Evolutionary conservation across 2,329 filamentous ascomycete species (phyloP), one percentile per base, ranked within the genome.

Genomic region (Peltaster fructicola): DNA sequence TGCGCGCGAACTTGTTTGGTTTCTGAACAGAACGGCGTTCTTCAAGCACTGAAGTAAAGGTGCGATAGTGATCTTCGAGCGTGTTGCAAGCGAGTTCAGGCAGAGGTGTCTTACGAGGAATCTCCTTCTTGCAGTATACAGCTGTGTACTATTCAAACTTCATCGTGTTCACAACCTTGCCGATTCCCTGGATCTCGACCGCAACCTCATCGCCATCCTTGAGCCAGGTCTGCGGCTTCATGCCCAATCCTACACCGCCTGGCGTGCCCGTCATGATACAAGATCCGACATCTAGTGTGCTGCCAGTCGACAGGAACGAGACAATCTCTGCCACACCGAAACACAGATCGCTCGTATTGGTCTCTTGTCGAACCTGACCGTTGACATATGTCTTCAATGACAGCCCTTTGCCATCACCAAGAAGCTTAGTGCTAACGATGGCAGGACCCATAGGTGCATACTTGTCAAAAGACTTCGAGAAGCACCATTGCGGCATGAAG

Each of bases 401-500:
- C 20, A 68, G 43, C 9, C 41, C 36, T 2, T 38, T 41, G 1
- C 61, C 60, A 25, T 63, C 56, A 0, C 44, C 38, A 1, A 68
- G 39, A 1, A 63, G 27, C 2, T 42, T 41, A 0, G 47, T 42
- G 2, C 47, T 45, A 0, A 68, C 58, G 1, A 69, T 42, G 17
- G 47, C 48, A 0, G 64, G 65, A 0, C 65, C 65, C 0, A 70
- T 28, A 0, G 65, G 66, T 0, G 61, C 61, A 34, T 54, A 69
- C 0, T 55, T 63, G 34, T 71, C 63, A 27, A 70, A 70, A 0
- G 62, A 62, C 36, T 70, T 69, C n/a, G 51, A 56, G 34, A 68
- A 69, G 0, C 58, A 54, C 63, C 62, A 69, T 38, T 70, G 66
- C 0, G 63, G 64, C 0, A 68, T 58, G 1, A 45, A 51, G 0